Percentiles rank a stretch among this genome's conserved stretches.
Evolutionary conservation across 495 filamentous ascomycete genomes (phyloP).

Genomic region (Lineolata rhizophorae): DNA sequence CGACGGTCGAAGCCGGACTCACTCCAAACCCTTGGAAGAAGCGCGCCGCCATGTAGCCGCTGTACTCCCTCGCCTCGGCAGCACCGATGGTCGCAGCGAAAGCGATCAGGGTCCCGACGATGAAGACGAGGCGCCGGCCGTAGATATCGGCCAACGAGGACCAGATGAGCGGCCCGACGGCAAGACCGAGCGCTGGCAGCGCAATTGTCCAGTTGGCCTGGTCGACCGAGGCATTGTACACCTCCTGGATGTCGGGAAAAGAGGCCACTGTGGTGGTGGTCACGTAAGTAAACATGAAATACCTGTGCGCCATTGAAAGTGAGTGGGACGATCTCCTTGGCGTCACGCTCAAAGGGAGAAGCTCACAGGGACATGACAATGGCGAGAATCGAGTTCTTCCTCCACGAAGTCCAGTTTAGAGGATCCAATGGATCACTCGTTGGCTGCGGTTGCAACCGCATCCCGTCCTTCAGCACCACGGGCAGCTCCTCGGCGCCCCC

Average conservation of each 20-base stretch:
- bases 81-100: conserved; percentile 30
- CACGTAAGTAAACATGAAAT: conserved; percentile 43
- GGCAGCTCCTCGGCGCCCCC: no score
- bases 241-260: conserved; percentile 27
- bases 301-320: no score
- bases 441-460: conserved; percentile 26
- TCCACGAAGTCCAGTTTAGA: conserved; percentile 29
- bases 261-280: conserved; percentile 40
- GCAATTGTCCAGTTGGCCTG: conserved; percentile 44
- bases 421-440: conserved; percentile 34
- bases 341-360: neutral
- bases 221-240: conserved; percentile 26
- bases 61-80: conserved; percentile 23
- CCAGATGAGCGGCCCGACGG: conserved; percentile 37
- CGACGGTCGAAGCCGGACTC: conserved; percentile 34
- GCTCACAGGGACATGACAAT: conserved; percentile 37
- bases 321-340: neutral
- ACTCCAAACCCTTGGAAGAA: conserved; percentile 44
- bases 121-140: conserved; percentile 30
- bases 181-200: conserved; percentile 34
- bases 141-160: conserved; percentile 35
- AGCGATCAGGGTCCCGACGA: conserved; percentile 31
- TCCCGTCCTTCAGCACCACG: conserved; percentile 13
- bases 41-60: conserved; percentile 33
- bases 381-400: conserved; percentile 28